A percentile compares a stretch with the other conserved stretches of the same genome.
These are phyloP conservation scores for Gossypium sturtianum DNA, from an alignment of 345 rosid genomes.

Conservation along the genomic window DNA sequence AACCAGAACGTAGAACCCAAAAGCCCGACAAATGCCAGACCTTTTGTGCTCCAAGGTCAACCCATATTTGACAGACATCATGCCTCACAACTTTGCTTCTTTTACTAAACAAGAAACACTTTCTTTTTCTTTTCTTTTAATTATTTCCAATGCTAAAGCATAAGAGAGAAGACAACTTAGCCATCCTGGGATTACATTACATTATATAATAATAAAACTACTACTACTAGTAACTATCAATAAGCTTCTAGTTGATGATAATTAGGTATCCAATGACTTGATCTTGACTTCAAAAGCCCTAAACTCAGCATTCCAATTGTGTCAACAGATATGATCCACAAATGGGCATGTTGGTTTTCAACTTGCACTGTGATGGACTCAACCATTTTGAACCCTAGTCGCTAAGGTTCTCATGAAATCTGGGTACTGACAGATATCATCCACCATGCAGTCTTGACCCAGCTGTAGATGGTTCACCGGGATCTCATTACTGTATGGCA, in stretches of 20 bases:
- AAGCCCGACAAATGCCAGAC: constrained; percentile 14
- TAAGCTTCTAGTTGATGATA: not conserved
- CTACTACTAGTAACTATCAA: not conserved
- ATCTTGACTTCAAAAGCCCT: not conserved
- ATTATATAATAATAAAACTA: not conserved
- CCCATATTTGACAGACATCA: not conserved
- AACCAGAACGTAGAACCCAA: not conserved
- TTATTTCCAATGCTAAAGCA: not conserved
- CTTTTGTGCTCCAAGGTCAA: constrained; percentile 22
- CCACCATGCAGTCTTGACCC: constrained; percentile 22
- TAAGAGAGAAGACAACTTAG: not conserved
- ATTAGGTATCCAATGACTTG: too few relatives aligned
- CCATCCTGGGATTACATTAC: not conserved
- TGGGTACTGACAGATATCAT: constrained; percentile 34
- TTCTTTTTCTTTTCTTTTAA: not conserved
- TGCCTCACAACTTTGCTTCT: not conserved
- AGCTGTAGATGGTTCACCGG: constrained; percentile 19
- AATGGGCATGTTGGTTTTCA: not conserved
- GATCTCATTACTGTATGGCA: not conserved
- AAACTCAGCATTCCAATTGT: not conserved
- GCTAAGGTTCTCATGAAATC: constrained; percentile 30
- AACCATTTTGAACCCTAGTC: constrained; percentile 35
- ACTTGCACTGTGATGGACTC: not conserved
- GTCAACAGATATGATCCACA: not conserved
- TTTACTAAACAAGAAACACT: not conserved